phyloP scores from a whole-genome alignment of 768 basidiomycete species.

The Russula olivacea region DNA sequence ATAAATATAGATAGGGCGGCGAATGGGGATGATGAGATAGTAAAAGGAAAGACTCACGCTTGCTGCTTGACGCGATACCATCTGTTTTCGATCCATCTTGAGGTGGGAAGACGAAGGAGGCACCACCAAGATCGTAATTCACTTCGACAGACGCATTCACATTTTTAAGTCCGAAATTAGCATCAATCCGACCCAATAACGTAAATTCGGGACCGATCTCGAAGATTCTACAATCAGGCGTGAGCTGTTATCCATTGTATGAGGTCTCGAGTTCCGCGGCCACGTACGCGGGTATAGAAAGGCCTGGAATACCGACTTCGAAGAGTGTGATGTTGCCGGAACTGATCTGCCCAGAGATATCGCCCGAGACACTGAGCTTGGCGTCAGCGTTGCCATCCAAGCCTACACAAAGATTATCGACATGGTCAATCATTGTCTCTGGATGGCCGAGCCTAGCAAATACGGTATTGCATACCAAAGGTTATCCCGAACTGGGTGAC shows the following conservation, averaged over 20 bases:
- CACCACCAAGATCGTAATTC: background rate
- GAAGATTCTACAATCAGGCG: background rate
- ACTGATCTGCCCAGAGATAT: background rate
- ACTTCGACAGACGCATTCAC: background rate
- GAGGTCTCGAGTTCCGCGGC: background rate
- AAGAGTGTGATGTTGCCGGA: background rate
- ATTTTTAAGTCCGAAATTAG: background rate
- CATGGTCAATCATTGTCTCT: constrained; percentile 22
- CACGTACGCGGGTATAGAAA: background rate
- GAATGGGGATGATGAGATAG: no score
- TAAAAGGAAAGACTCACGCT: background rate
- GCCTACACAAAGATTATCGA: constrained; percentile 11
- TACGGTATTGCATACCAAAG: background rate
- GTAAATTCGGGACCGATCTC: background rate
- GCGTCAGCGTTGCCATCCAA: background rate
- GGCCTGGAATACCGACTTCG: background rate
- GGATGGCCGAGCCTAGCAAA: background rate
- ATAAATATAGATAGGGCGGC: background rate
- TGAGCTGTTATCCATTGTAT: background rate
- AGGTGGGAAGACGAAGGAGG: background rate
- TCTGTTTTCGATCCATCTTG: background rate
- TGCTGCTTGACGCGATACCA: background rate
- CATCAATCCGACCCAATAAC: background rate
- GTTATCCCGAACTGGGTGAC: constrained; percentile 8
- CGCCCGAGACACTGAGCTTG: background rate